These are phyloP conservation scores for Pulveroboletus frians DNA, from an alignment of 768 basidiomycete species.

Conservation along the genomic window DNA sequence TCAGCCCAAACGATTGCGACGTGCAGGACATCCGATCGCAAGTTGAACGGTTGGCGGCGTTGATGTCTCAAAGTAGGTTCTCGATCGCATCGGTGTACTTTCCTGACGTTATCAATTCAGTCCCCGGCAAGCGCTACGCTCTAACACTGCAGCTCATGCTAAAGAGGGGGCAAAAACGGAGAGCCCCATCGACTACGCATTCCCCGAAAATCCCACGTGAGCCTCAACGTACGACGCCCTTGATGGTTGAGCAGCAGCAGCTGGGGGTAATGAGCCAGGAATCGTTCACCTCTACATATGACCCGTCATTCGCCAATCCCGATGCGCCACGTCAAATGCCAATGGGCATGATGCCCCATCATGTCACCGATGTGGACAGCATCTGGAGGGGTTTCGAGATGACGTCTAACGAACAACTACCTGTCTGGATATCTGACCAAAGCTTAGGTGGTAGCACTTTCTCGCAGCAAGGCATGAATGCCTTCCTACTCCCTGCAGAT, in stretches of 20 bases:
- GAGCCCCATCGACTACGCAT: constrained; percentile 46
- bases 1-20: constrained; percentile 82
- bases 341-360: constrained; percentile 25
- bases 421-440: constrained; percentile 84
- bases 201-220: constrained; percentile 61
- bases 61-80: constrained; percentile 73
- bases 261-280: constrained; percentile 38
- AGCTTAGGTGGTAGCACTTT: constrained; percentile 72
- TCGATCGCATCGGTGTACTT: background rate
- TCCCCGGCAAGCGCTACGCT: constrained; percentile 91
- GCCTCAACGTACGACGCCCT: constrained; percentile 42
- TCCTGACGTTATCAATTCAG: constrained; percentile 37
- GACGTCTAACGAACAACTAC: constrained; percentile 68
- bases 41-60: constrained; percentile 69
- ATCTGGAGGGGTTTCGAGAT: constrained; percentile 75
- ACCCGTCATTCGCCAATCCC: constrained; percentile 35
- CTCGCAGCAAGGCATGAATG: constrained; percentile 79
- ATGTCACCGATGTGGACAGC: constrained; percentile 44
- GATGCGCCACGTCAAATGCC: constrained; percentile 31
- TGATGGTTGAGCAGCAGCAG: constrained; percentile 43
- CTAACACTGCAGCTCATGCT: constrained; percentile 86
- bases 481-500: constrained; percentile 72
- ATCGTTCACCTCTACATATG: constrained; percentile 55
- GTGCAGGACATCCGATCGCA: constrained; percentile 65
- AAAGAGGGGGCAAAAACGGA: constrained; percentile 66